A percentile compares a stretch with the other conserved stretches of the same genome.
Conservation (phyloP, 2,329 filamentous ascomycete genomes). For the Penicillium sp. region DNA sequence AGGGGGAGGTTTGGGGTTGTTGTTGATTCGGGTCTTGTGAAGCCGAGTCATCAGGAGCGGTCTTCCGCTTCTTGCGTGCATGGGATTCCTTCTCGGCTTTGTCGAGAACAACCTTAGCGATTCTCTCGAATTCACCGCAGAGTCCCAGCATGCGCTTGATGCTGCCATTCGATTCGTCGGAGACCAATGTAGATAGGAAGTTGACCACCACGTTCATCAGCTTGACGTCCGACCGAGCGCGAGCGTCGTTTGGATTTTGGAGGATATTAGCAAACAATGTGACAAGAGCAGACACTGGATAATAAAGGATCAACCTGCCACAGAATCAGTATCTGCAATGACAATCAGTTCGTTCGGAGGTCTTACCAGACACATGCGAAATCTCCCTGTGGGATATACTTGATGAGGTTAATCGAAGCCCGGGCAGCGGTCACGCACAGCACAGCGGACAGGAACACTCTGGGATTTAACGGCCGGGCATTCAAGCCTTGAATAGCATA, state of each 20-base stretch:
- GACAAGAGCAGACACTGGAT: conserved; percentile 91
- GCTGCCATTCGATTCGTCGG: conserved; percentile 85
- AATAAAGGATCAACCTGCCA: conserved; percentile 82
- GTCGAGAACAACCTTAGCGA: conserved; percentile 86
- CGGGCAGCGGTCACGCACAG: conserved; percentile 90
- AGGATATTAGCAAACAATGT: conserved; percentile 95
- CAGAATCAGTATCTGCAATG: not conserved
- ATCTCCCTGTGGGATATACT: conserved; percentile 94
- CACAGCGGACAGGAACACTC: conserved; percentile 90
- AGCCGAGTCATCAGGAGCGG: conserved; percentile 54
- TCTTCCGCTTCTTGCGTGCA: conserved; percentile 82
- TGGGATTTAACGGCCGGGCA: conserved; percentile 83
- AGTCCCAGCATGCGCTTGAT: conserved; percentile 92
- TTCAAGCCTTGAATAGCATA: conserved; percentile 95
- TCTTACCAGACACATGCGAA: conserved; percentile 91
- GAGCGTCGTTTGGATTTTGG: conserved; percentile 88
- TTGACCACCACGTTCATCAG: conserved; percentile 92
- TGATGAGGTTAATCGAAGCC: conserved; percentile 89
- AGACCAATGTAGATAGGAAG: conserved; percentile 85
- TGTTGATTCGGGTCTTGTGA: conserved; percentile 23
- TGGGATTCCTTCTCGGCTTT: conserved; percentile 84
- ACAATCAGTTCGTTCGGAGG: not conserved
- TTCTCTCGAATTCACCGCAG: conserved; percentile 94
- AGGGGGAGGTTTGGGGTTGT: conserved; percentile 19
- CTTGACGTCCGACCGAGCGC: conserved; percentile 83